Evolutionary conservation across 2,329 filamentous ascomycete genomes (phyloP).

Genomic region (Pleomassaria siparia): DNA sequence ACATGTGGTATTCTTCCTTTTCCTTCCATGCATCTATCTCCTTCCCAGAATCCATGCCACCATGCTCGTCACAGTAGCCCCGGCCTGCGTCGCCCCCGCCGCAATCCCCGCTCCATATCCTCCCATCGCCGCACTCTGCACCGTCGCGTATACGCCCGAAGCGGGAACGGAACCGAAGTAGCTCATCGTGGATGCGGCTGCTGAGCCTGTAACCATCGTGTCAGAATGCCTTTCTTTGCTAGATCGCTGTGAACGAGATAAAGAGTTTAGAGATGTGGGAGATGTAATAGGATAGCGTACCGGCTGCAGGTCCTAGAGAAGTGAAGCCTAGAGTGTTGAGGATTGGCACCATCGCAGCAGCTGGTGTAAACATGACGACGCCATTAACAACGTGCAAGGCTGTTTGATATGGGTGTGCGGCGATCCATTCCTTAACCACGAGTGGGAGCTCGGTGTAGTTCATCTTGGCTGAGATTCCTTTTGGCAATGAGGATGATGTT

Average conservation of each 20-base stretch:
- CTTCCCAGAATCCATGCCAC: conserved; percentile 12
- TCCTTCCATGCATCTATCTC: neutral
- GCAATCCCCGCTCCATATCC: conserved; percentile 30
- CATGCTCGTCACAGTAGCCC: conserved; percentile 18
- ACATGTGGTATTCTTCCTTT: no score
- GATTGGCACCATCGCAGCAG: conserved; percentile 24
- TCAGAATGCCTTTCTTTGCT: neutral
- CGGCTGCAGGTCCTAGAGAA: conserved; percentile 22
- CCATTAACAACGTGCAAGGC: conserved; percentile 25
- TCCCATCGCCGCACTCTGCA: conserved; percentile 37
- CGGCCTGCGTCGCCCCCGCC: conserved; percentile 21
- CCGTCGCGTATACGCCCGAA: conserved; percentile 22
- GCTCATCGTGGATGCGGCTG: conserved; percentile 23
- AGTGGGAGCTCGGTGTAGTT: conserved; percentile 1
- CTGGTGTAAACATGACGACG: conserved; percentile 24
- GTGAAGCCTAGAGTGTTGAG: conserved; percentile 24
- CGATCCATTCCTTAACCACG: conserved; percentile 17
- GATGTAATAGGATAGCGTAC: conserved; percentile 15
- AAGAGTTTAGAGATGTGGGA: neutral
- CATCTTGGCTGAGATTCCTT: no score
- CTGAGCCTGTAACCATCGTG: conserved; percentile 16
- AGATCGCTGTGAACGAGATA: neutral
- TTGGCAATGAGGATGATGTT: no score
- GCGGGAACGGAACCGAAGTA: conserved; percentile 23
- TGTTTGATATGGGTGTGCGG: conserved; percentile 27